Base-by-base conservation (phyloP, 768 basidiomycete species). In the Termitomyces sp. region DNA sequence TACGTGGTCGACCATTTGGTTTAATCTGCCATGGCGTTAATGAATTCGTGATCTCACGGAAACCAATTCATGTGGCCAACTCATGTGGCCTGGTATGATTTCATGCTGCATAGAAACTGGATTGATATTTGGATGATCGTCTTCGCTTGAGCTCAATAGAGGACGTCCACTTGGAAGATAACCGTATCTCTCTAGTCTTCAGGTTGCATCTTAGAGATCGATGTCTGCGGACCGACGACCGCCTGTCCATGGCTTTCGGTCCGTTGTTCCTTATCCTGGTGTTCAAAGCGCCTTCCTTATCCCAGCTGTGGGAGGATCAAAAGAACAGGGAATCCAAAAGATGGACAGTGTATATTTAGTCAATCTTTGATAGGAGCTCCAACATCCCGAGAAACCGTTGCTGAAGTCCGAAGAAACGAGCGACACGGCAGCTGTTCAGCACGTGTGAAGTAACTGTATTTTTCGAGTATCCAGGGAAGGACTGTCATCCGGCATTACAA, bases 1-100 rank as follows among this genome's bases (percentile, higher is more conserved):
- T 58, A 43, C 18, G 53, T 5, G 53, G 62, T 12, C 59, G 22
- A 2, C 43, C 49, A 26, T 59, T 62, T n/a, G 37, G 40, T 33
- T 53, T 59, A 4, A 55, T 53, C 24, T 51, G 12, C 57, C 37
- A 27, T 37, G 37, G 36, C 4, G 20, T 14, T 9, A 1, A 20
- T 14, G 30, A 46, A 24, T 43, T 56, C 4, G 50, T 52, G 16
- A 56, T 48, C 47, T 60, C 59, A n/a, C 18, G 50, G 16, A 10
- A 50, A 48, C 14, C 36, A 34, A 5, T 1, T 30, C 16, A 13
- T 30, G 16, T 20, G 37, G 27, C 30, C 30, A 34, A 5, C 1
- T 30, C 16, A 13, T 30, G 16, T 20, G 37, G 27, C 30, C 30
- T 24, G 53, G 4, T n/a, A 20, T 27, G 20, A 2, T 37, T 18